Evolutionary conservation across 2,329 filamentous ascomycete species (phyloP), one percentile per base, ranked within the genome.

Genomic region (Colletotrichum sp.): DNA sequence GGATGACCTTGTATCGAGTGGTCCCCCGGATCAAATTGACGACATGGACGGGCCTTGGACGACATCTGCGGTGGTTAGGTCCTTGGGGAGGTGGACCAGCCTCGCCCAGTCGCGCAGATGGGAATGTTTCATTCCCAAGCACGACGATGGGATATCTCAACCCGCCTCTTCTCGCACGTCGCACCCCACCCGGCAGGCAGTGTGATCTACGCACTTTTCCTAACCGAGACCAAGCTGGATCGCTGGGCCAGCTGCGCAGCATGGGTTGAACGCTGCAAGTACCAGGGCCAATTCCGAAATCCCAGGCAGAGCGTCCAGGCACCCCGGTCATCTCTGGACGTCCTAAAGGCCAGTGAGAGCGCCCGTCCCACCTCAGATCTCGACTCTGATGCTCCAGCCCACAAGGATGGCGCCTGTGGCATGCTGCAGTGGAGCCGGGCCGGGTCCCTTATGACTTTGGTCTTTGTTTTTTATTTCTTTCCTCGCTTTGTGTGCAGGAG

Each of bases 101-200:
- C 70, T 73, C 70, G 55, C 34, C 43, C 70, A 73, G 73, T 75
- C 39, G 65, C 64, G 43, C 70, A 59, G 74, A 71, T 74, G 65
- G 71, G 36, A 76, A 71, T 76, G 74, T 75, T 74, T 76, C 71
- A 76, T 71, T 75, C 66, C 30, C 57, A 60, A 73, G 73, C 70
- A 61, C 32, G 57, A 73, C 64, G 70, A 75, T 72, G 73, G 63
- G 64, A 75, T 73, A 72, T 74, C 59, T 43, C 26, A 67, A 63
- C 61, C 68, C 30, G 63, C 67, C 67, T 67, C 36, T 60, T 36
- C 48, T 63, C 48, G 39, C 24, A 61, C 57, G 63, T 71, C 67
- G 72, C 57, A 63, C 48, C 43, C 73, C 73, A 68, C 59, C 67
- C 43, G 57, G 43, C 39, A 72, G 70, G 73, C 43, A 75, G 64